Evolutionary conservation across 495 filamentous ascomycete genomes (phyloP).

Genomic region (Xylona heveae): DNA sequence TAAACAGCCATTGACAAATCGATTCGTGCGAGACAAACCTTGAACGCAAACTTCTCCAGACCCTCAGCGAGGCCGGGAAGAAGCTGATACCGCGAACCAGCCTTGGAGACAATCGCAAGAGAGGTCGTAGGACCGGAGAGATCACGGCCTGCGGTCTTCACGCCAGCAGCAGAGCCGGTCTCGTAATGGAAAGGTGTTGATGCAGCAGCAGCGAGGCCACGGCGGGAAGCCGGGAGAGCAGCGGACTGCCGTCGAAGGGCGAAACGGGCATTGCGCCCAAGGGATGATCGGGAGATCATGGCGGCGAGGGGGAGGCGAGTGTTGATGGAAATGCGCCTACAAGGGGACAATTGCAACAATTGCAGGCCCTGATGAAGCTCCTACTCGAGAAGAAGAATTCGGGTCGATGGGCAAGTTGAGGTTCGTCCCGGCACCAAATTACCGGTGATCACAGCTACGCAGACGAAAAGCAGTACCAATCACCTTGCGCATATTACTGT

Average conservation of each 20-base stretch:
- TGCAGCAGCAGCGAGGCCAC: slow-evolving; percentile 62
- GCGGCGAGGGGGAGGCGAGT: slow-evolving; percentile 30
- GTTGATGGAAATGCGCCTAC: background rate
- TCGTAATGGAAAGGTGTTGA: slow-evolving; percentile 75
- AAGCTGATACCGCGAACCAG: slow-evolving; percentile 77
- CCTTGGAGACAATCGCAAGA: slow-evolving; percentile 77
- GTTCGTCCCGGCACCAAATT: no score
- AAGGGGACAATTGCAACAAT: no score
- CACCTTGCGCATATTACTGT: no score
- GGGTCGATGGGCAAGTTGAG: no score
- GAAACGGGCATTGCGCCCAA: slow-evolving; percentile 57
- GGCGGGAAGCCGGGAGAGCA: slow-evolving; percentile 34
- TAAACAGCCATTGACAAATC: background rate
- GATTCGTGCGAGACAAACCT: slow-evolving; percentile 34
- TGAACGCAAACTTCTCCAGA: slow-evolving; percentile 86
- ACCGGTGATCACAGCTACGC: no score
- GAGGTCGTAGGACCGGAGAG: slow-evolving; percentile 70
- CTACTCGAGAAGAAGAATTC: background rate
- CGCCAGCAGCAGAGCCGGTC: slow-evolving; percentile 57
- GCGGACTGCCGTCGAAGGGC: slow-evolving; percentile 45
- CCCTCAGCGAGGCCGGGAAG: slow-evolving; percentile 76
- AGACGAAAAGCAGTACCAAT: no score
- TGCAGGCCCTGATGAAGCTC: background rate
- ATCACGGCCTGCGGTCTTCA: slow-evolving; percentile 84
- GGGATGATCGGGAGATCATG: slow-evolving; percentile 71